Evolutionary conservation across 2,329 filamentous ascomycete genomes (phyloP).

Genomic region (Claviceps citrina): DNA sequence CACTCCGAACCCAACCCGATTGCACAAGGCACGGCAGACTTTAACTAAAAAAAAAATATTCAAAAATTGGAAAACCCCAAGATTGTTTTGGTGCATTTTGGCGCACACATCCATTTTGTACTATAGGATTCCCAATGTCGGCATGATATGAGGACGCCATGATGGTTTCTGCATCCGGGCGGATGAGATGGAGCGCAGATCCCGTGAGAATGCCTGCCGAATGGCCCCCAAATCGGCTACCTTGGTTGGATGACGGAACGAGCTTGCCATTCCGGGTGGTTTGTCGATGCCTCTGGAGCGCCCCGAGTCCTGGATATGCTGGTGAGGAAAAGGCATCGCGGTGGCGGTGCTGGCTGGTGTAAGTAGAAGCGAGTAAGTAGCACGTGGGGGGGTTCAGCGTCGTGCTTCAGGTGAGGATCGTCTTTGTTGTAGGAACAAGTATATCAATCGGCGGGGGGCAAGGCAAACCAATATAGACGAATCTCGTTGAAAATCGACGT

Average conservation of each 20-base stretch:
- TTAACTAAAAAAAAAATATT: constrained; percentile 27
- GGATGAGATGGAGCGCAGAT: not conserved
- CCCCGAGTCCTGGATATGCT: not conserved
- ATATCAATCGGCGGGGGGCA: not conserved
- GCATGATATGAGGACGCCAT: not conserved
- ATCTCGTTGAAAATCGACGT: no score
- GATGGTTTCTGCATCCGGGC: not conserved
- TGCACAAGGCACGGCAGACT: constrained; percentile 34
- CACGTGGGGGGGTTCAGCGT: constrained; percentile 1
- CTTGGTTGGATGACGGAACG: no score
- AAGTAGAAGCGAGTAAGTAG: not conserved
- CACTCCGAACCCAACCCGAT: constrained; percentile 30
- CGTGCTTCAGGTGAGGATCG: not conserved
- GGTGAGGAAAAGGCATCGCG: not conserved
- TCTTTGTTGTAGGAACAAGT: not conserved
- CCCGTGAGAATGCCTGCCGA: no score
- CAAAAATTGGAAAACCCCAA: no score
- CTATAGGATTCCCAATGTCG: constrained; percentile 4
- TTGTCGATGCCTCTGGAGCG: not conserved
- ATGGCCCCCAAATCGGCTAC: no score
- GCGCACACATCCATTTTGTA: constrained; percentile 4
- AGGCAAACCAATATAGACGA: no score
- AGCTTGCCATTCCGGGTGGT: no score
- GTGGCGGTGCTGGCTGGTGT: not conserved
- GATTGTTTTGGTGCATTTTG: no score